Evolutionary conservation across 2,329 filamentous ascomycete genomes (phyloP).

Genomic region (Emericellopsis cladophorae): DNA sequence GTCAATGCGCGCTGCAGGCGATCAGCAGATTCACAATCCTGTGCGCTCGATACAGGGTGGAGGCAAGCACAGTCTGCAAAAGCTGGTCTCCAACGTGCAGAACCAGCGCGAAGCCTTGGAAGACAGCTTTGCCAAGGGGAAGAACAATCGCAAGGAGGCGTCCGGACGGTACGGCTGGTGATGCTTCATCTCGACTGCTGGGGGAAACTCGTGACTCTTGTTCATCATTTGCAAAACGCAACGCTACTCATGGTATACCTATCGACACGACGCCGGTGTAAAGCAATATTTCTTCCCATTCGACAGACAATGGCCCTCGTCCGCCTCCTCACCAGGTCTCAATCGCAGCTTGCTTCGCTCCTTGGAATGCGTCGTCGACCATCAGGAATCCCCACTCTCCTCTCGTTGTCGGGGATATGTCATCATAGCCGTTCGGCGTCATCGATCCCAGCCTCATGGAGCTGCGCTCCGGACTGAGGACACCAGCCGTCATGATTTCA

Average conservation of each 20-base stretch:
- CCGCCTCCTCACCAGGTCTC: slow-evolving; percentile 31
- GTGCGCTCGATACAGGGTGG: slow-evolving; percentile 70
- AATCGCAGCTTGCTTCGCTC: slow-evolving; percentile 32
- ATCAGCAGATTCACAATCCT: slow-evolving; percentile 65
- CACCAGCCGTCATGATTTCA: slow-evolving; percentile 21
- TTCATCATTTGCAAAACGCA: too few relatives aligned
- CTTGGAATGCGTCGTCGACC: slow-evolving; percentile 29
- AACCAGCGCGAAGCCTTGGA: slow-evolving; percentile 79
- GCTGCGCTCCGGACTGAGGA: slow-evolving; percentile 8
- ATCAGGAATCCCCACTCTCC: slow-evolving; percentile 53
- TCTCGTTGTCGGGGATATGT: slow-evolving; percentile 48
- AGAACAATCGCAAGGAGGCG: slow-evolving; percentile 69
- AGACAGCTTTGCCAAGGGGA: slow-evolving; percentile 78
- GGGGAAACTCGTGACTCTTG: background rate
- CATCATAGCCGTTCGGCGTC: slow-evolving; percentile 48
- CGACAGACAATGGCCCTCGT: background rate
- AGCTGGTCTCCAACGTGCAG: slow-evolving; percentile 72
- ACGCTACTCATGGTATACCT: background rate
- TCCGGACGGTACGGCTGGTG: slow-evolving; percentile 75
- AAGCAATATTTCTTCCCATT: background rate
- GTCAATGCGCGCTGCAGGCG: slow-evolving; percentile 54
- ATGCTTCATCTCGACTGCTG: slow-evolving; percentile 2
- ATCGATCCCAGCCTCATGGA: slow-evolving; percentile 26
- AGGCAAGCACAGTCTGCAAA: slow-evolving; percentile 72
- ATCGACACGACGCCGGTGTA: background rate